phyloP scores from a whole-genome alignment of 108 stramenopile species.

The Mediolabrus comicus region DNA sequence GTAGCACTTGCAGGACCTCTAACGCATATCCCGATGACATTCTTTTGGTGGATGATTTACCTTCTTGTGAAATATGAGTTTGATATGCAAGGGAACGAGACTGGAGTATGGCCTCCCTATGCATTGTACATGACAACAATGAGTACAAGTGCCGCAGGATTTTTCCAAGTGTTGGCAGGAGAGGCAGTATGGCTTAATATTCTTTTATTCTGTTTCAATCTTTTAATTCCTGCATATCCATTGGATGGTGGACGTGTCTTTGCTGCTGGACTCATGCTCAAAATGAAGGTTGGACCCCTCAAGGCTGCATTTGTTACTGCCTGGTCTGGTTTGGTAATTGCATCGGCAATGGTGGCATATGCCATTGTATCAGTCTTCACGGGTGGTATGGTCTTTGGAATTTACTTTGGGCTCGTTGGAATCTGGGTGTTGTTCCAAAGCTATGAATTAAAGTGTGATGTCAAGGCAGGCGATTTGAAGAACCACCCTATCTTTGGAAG shows the following conservation, averaged over 20 bases:
- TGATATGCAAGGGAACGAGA: background rate
- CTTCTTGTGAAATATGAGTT: background rate
- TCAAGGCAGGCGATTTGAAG: conserved; percentile 7
- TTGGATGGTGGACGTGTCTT: conserved; percentile 48
- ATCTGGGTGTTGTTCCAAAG: conserved; percentile 27
- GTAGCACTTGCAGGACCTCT: conserved; percentile 47
- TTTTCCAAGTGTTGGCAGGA: conserved; percentile 29
- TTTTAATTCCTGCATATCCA: conserved; percentile 34
- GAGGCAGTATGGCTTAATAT: conserved; percentile 40
- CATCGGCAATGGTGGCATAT: conserved; percentile 19
- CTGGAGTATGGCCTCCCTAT: background rate
- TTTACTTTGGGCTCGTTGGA: conserved; percentile 29
- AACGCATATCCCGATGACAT: conserved; percentile 45
- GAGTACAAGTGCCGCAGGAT: conserved; percentile 27
- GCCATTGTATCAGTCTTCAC: conserved; percentile 17
- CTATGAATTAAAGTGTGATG: conserved; percentile 10
- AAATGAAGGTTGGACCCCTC: conserved; percentile 12
- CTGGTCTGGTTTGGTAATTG: conserved; percentile 28
- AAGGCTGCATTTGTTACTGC: conserved; percentile 39
- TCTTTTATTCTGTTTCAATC: conserved; percentile 29
- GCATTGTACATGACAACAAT: conserved; percentile 12
- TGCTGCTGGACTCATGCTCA: conserved; percentile 36
- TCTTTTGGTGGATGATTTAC: conserved; percentile 45
- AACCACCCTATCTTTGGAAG: conserved; percentile 39
- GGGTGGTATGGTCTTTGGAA: background rate